Evolutionary conservation across 2,329 filamentous ascomycete genomes (phyloP).

Genomic region (Amesomyces nigricolor): DNA sequence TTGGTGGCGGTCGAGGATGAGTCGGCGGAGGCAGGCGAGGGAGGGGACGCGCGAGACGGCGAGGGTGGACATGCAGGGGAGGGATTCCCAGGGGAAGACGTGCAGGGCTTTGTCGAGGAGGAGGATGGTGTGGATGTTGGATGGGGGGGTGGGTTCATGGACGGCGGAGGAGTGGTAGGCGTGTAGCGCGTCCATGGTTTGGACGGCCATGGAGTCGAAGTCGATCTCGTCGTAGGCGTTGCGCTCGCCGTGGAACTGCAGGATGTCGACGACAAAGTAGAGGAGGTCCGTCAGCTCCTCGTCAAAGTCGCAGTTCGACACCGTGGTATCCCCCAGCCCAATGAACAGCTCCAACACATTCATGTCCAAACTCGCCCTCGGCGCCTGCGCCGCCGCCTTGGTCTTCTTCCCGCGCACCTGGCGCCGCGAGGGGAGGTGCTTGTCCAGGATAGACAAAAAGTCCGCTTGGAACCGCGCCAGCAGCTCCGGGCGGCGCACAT

Average conservation of each 20-base stretch:
- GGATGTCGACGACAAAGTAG: constrained; percentile 92
- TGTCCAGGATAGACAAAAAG: constrained; percentile 74
- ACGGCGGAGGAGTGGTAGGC: constrained; percentile 60
- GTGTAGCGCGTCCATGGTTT: constrained; percentile 77
- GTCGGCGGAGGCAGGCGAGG: constrained; percentile 70
- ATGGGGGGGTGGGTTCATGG: constrained; percentile 33
- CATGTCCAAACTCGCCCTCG: constrained; percentile 46
- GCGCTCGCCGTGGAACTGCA: constrained; percentile 92
- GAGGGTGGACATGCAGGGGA: constrained; percentile 74
- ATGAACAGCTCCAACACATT: constrained; percentile 82
- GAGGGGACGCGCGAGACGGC: constrained; percentile 82
- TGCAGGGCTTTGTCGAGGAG: constrained; percentile 90
- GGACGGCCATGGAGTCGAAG: constrained; percentile 85
- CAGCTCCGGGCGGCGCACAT: constrained; percentile 55
- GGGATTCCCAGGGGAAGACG: constrained; percentile 89
- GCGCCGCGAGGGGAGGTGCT: constrained; percentile 77
- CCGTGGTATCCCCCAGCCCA: constrained; percentile 68
- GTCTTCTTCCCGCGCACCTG: constrained; percentile 53
- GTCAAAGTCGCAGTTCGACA: constrained; percentile 68
- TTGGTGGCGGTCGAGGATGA: constrained; percentile 54
- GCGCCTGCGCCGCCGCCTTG: constrained; percentile 28
- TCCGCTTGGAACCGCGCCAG: constrained; percentile 70
- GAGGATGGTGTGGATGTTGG: constrained; percentile 67
- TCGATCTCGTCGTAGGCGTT: constrained; percentile 98
- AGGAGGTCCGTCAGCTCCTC: constrained; percentile 87